These are phyloP conservation scores for Aquilaria malaccensis DNA, from an alignment of 345 rosid genomes.

Conservation along the genomic window DNA sequence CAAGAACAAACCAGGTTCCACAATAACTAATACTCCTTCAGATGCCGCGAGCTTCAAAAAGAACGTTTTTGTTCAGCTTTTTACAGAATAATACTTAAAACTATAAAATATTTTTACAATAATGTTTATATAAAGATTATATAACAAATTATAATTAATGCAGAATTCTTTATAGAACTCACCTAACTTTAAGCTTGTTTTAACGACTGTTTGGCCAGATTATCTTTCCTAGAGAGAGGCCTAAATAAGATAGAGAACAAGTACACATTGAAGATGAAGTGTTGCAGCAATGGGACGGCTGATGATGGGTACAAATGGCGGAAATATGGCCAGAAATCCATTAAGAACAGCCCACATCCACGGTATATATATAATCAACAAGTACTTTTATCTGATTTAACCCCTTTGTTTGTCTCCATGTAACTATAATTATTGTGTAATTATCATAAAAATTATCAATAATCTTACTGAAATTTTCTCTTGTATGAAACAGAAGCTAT, in stretches of 20 bases:
- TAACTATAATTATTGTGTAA: no score
- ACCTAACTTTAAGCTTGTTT: no score
- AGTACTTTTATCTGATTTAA: no score
- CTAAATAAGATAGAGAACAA: constrained; percentile 43
- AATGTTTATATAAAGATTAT: no score
- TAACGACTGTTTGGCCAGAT: constrained; percentile 4
- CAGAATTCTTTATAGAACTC: no score
- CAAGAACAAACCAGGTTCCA: constrained; percentile 26
- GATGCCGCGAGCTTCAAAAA: not conserved
- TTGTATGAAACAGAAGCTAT: constrained; percentile 53
- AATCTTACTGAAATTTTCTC: not conserved
- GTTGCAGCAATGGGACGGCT: constrained; percentile 55
- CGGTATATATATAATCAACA: constrained; percentile 30
- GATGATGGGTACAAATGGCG: constrained; percentile 99
- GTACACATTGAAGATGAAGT: constrained; percentile 68
- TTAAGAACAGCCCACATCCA: constrained; percentile 81
- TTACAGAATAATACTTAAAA: no score
- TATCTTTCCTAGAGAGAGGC: constrained; percentile 28
- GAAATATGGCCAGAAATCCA: constrained; percentile 88
- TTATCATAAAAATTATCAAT: no score
- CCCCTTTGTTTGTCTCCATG: no score
- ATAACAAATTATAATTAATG: no score
- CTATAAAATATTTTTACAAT: no score
- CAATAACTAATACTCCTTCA: not conserved
- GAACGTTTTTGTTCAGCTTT: no score